Conservation (phyloP, 768 basidiomycete genomes). For the Sporobolomyces phaffii region DNA sequence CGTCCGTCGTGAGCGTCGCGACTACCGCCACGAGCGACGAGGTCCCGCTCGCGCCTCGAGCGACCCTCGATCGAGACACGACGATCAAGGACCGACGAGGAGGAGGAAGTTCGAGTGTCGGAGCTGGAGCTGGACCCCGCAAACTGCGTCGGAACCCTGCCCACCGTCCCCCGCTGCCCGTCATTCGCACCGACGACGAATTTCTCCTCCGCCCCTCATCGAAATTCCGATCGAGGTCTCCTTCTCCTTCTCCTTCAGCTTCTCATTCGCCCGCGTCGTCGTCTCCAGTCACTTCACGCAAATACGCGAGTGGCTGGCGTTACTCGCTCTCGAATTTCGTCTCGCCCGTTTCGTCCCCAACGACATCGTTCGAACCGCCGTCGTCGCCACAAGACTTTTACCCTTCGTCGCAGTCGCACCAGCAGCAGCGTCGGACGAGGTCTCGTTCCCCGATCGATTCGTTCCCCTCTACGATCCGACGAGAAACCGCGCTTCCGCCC, state of each 20-base stretch:
- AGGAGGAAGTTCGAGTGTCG: neutral
- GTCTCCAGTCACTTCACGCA: neutral
- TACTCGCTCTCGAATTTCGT: conserved; percentile 3
- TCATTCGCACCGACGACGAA: conserved; percentile 22
- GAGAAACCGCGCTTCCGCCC: conserved; percentile 9
- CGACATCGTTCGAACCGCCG: conserved; percentile 8
- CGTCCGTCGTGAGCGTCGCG: neutral
- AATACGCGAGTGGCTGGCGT: neutral
- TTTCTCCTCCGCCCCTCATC: conserved; percentile 13
- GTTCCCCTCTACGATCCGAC: conserved; percentile 6
- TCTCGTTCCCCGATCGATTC: conserved; percentile 10
- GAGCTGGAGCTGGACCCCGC: conserved; percentile 3
- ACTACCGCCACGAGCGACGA: neutral
- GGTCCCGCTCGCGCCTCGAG: neutral
- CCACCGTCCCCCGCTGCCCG: neutral
- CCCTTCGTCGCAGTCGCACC: no score
- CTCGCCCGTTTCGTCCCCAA: neutral
- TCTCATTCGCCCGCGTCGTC: neutral
- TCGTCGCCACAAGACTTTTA: no score
- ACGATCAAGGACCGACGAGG: conserved; percentile 22
- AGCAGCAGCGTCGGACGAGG: no score
- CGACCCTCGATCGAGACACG: conserved; percentile 1
- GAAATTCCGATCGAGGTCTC: neutral
- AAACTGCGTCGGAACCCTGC: conserved; percentile 8
- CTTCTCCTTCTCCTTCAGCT: neutral